Evolutionary conservation across 495 filamentous ascomycete genomes (phyloP), one percentile per base, ranked within the genome.

Genomic region (Aspergillus diversus): DNA sequence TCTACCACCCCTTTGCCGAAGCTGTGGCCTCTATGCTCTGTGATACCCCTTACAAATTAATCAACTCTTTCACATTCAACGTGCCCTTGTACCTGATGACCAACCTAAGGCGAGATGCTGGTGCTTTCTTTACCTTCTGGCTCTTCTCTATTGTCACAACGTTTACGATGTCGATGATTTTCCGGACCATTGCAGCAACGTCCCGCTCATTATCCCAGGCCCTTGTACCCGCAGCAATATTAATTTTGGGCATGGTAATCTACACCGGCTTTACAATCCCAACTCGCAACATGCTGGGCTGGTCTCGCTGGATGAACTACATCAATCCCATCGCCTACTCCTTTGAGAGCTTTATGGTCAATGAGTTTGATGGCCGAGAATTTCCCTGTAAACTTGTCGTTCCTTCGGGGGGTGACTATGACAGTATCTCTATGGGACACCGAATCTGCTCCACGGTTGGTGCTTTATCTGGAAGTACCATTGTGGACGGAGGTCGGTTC

Each of bases 1-100:
- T 88, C 56, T 87, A 87, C 49, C 84, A 84, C 55, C 86, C 87
- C 0, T 75, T 77, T 12, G 79, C 84, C 0, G 85, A 88, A 64
- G 82, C 83, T 0, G 68, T 84, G 7, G 85, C 83, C 7, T 78
- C 79, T 1, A 77, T 86, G 4, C 70, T 87, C 1, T 75, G 76
- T 34, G 86, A 89, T 63, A 71, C 87, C 16, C 84, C 83, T 0
- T 72, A 80, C 53, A 84, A 85, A 60, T 75, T 84, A 32, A 54
- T 71, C 7, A 63, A 75, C 0, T 68, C 79, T 0, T 64, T 76
- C 3, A 71, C 70, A 6, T 85, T 85, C 73, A 82, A 82, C 63
- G 58, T 84, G 16, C 72, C 81, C 12, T 61, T 84, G 9, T 87
- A 87, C 66, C 86, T 86, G 63, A 69, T 89, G 48, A 68, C 78